Percentiles rank a stretch among this genome's conserved stretches.
Evolutionary conservation across 257 asterid genomes (phyloP).

Genomic region (Verbascum thapsus): DNA sequence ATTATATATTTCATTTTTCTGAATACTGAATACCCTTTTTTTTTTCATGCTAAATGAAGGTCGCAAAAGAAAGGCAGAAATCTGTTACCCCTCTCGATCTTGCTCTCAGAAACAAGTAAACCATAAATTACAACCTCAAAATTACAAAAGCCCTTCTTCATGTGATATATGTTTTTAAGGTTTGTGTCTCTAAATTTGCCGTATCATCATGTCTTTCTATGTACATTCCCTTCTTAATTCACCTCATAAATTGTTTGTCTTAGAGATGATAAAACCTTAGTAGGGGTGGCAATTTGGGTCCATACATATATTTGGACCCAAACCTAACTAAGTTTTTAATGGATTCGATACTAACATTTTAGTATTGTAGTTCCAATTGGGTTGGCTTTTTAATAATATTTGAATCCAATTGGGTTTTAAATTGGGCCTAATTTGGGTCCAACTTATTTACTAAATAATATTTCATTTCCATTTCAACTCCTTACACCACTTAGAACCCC

Average conservation of each 20-base stretch:
- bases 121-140: constrained; percentile 25
- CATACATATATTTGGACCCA: no score
- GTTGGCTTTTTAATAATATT: no score
- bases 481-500: no score
- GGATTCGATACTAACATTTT: no score
- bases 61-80: constrained; percentile 57
- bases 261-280: not conserved
- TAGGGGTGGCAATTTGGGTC: no score
- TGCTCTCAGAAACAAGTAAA: constrained; percentile 35
- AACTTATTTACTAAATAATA: no score
- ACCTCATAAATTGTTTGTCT: not conserved
- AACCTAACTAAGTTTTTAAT: no score
- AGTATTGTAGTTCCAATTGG: no score
- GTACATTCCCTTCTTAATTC: not conserved
- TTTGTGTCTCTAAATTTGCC: constrained; percentile 23
- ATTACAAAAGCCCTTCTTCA: constrained; percentile 22
- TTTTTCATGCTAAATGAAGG: constrained; percentile 41
- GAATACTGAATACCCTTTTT: constrained; percentile 29
- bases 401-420: no score
- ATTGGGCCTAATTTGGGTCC: no score
- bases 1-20: not conserved
- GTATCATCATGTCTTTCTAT: not conserved
- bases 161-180: constrained; percentile 31
- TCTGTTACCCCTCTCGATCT: constrained; percentile 42
- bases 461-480: no score